Conservation (phyloP, 1,139 yeast species). For the Pichia sp. region DNA sequence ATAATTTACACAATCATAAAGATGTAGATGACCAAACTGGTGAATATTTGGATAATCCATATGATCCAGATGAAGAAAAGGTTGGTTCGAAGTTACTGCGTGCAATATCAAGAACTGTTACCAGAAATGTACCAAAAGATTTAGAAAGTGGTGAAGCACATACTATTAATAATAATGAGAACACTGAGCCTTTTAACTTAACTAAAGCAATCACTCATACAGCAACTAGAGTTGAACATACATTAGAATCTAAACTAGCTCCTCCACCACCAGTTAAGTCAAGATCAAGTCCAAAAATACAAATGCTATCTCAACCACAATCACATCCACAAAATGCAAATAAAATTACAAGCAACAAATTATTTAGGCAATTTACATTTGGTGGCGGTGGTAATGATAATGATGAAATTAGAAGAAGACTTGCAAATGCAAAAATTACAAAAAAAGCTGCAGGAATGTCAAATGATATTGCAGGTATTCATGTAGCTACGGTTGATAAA, state of each 20-base stretch:
- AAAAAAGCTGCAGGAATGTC: conserved; percentile 36
- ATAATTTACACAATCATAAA: background rate
- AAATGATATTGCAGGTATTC: conserved; percentile 39
- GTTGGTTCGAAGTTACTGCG: conserved; percentile 26
- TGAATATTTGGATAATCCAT: conserved; percentile 15
- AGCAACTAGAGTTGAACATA: conserved; percentile 2
- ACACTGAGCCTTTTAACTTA: background rate
- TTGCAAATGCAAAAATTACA: conserved; percentile 34
- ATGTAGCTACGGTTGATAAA: conserved; percentile 15
- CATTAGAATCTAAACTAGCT: background rate
- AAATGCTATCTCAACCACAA: background rate
- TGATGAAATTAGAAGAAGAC: conserved; percentile 29
- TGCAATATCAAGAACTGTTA: conserved; percentile 26
- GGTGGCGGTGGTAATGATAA: conserved; percentile 26
- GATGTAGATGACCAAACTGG: background rate
- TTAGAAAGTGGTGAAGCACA: conserved; percentile 24
- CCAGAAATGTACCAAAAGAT: conserved; percentile 11
- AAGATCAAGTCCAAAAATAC: background rate
- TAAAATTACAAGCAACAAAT: conserved; percentile 5
- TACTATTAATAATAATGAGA: background rate
- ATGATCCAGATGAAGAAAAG: conserved; percentile 23
- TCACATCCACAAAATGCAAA: background rate
- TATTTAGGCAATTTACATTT: conserved; percentile 24
- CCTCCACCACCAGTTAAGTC: background rate
- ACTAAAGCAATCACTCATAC: conserved; percentile 3